A percentile compares a stretch with the other conserved stretches of the same genome.
Evolutionary conservation across 1,284 basidiomycete species (phyloP).

Genomic region (Puccinia novopanici): DNA sequence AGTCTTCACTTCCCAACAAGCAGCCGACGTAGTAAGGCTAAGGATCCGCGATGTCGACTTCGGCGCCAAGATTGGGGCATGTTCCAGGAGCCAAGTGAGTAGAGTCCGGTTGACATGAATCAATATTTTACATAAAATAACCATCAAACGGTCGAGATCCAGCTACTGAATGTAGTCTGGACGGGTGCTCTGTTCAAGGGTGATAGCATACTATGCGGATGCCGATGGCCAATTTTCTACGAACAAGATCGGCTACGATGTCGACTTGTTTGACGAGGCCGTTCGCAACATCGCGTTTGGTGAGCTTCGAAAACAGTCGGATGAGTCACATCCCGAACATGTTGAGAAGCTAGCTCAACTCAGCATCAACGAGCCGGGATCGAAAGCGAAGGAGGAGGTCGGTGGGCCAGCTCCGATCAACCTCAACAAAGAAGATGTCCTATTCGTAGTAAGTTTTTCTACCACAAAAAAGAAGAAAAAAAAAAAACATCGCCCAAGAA

Average conservation of each 20-base stretch:
- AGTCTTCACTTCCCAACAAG: neutral
- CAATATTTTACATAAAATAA: too few species aligned
- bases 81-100: slow-evolving; percentile 42
- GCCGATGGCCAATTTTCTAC: slow-evolving; percentile 45
- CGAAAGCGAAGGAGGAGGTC: neutral
- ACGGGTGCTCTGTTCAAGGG: slow-evolving; percentile 5
- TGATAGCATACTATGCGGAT: slow-evolving; percentile 43
- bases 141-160: neutral
- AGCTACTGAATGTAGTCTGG: neutral
- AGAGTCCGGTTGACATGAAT: neutral
- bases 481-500: neutral
- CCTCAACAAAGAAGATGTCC: slow-evolving; percentile 8
- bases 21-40: neutral
- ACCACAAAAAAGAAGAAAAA: neutral
- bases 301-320: slow-evolving; percentile 9
- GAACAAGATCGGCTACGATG: slow-evolving; percentile 47
- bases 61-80: slow-evolving; percentile 15
- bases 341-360: neutral
- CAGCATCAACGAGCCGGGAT: neutral
- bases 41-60: slow-evolving; percentile 13
- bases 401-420: neutral
- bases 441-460: slow-evolving; percentile 4
- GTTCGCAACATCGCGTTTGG: slow-evolving; percentile 23
- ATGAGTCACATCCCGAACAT: neutral
- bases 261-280: slow-evolving; percentile 35